A percentile compares a stretch with the other conserved stretches of the same genome.
Evolutionary conservation across 2,329 filamentous ascomycete species (phyloP).

Genomic region (Botrytis cinerea): DNA sequence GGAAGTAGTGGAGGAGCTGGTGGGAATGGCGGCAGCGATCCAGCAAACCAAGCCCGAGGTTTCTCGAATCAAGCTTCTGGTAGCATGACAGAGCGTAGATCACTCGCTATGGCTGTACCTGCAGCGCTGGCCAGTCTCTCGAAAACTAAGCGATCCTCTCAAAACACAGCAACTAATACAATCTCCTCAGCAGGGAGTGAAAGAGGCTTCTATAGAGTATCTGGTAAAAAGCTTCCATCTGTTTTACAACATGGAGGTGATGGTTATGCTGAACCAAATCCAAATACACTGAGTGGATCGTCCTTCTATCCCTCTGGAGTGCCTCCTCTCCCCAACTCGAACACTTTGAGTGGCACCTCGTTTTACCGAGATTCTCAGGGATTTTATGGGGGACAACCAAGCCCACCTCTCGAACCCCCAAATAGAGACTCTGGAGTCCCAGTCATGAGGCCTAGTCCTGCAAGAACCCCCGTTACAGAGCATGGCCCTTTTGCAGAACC

Average conservation of each 20-base stretch:
- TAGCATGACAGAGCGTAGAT: slow-evolving; percentile 51
- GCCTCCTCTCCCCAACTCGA: slow-evolving; percentile 28
- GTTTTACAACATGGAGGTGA: slow-evolving; percentile 64
- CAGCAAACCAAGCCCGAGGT: slow-evolving; percentile 32
- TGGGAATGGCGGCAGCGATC: slow-evolving; percentile 38
- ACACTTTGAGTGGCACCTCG: slow-evolving; percentile 52
- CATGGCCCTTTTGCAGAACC: slow-evolving; percentile 47
- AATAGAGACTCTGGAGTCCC: slow-evolving; percentile 55
- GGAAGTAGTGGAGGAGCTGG: slow-evolving; percentile 43
- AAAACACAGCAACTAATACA: slow-evolving; percentile 40
- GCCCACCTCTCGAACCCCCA: slow-evolving; percentile 40
- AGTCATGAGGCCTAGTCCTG: slow-evolving; percentile 66
- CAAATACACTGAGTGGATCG: slow-evolving; percentile 49
- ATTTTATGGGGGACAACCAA: slow-evolving; percentile 42
- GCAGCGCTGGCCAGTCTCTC: slow-evolving; percentile 52
- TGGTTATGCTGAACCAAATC: slow-evolving; percentile 51
- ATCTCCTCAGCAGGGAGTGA: slow-evolving; percentile 49
- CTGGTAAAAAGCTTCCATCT: slow-evolving; percentile 64
- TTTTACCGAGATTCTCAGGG: slow-evolving; percentile 57
- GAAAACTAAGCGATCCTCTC: slow-evolving; percentile 38
- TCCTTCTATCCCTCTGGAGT: slow-evolving; percentile 49
- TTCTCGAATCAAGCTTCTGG: slow-evolving; percentile 31
- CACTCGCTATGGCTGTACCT: slow-evolving; percentile 50
- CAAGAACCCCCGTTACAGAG: slow-evolving; percentile 61
- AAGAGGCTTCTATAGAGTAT: slow-evolving; percentile 64